Evolutionary conservation across 179 eudicot species (phyloP).

Genomic region (Drosera spatulata): DNA sequence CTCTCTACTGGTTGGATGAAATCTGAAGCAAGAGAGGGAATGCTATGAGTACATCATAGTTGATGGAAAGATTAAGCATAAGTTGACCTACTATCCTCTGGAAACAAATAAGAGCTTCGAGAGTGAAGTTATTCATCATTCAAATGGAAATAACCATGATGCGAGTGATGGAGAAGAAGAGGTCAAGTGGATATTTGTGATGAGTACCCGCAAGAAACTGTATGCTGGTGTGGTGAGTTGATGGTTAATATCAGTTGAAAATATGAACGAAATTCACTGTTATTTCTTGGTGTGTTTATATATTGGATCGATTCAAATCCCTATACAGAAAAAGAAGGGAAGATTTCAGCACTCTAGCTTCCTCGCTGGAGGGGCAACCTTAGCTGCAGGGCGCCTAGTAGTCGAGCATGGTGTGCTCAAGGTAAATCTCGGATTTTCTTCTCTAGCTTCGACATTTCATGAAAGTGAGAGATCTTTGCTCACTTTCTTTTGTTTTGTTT

Average conservation of each 20-base stretch:
- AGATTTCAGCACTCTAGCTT: constrained; percentile 3
- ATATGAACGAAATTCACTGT: not conserved
- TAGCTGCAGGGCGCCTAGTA: constrained; percentile 87
- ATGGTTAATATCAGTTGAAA: not conserved
- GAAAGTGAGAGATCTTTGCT: not conserved
- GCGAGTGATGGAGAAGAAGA: constrained; percentile 23
- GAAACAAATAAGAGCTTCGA: constrained; percentile 20
- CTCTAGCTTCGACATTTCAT: not conserved
- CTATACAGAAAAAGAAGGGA: constrained; percentile 81
- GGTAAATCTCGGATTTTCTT: constrained; percentile 24
- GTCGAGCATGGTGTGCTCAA: constrained; percentile 59
- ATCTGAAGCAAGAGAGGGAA: constrained; percentile 77
- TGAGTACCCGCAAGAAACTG: constrained; percentile 78
- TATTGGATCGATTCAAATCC: no score
- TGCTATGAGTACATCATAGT: constrained; percentile 49
- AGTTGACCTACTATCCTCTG: constrained; percentile 39
- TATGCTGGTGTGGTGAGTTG: constrained; percentile 68
- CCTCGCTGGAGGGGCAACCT: constrained; percentile 91
- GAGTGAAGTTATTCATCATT: constrained; percentile 21
- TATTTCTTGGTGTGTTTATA: not conserved
- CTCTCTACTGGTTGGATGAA: not conserved
- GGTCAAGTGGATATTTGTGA: constrained; percentile 87
- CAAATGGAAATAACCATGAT: constrained; percentile 37
- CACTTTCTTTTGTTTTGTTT: not conserved
- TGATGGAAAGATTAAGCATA: constrained; percentile 57